Evolutionary conservation across 495 filamentous ascomycete genomes (phyloP).

Genomic region (Letharia columbiana): DNA sequence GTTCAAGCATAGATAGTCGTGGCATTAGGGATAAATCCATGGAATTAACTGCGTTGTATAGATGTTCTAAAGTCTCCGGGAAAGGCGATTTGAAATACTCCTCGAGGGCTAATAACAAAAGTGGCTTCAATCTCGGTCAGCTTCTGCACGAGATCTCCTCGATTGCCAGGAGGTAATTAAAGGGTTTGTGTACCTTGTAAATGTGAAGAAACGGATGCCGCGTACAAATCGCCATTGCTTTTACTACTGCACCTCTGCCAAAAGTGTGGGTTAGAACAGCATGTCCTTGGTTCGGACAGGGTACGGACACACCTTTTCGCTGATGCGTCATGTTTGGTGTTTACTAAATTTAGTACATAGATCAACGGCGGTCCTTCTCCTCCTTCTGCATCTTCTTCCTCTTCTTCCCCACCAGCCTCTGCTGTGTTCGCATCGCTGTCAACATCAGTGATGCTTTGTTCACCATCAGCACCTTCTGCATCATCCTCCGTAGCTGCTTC

Average conservation of each 20-base stretch:
- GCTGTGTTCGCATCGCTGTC: slow-evolving; percentile 42
- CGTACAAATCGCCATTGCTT: slow-evolving; percentile 99
- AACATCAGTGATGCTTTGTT: slow-evolving; percentile 33
- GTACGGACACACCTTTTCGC: slow-evolving; percentile 55
- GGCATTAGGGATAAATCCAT: slow-evolving; percentile 98
- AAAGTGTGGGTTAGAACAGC: not conserved
- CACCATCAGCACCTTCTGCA: slow-evolving; percentile 32
- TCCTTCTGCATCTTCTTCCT: slow-evolving; percentile 44
- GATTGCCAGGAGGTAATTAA: not conserved
- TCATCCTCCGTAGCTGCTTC: slow-evolving; percentile 35
- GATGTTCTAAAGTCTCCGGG: slow-evolving; percentile 76
- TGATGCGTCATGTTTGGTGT: slow-evolving; percentile 90
- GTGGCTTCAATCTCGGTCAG: slow-evolving; percentile 47
- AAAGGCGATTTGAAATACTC: slow-evolving; percentile 94
- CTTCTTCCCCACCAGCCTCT: slow-evolving; percentile 27
- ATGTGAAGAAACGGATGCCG: slow-evolving; percentile 98
- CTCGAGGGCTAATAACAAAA: slow-evolving; percentile 88
- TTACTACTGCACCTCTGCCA: slow-evolving; percentile 80
- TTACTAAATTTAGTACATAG: slow-evolving; percentile 95
- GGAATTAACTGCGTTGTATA: slow-evolving; percentile 86
- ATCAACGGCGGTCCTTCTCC: slow-evolving; percentile 83
- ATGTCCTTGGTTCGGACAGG: not conserved
- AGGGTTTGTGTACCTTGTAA: slow-evolving; percentile 62
- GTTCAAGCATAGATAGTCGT: slow-evolving; percentile 71
- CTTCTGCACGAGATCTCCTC: slow-evolving; percentile 3